Evolutionary conservation across 2,329 filamentous ascomycete genomes (phyloP).

Genomic region (Cryphonectria nitschkei): DNA sequence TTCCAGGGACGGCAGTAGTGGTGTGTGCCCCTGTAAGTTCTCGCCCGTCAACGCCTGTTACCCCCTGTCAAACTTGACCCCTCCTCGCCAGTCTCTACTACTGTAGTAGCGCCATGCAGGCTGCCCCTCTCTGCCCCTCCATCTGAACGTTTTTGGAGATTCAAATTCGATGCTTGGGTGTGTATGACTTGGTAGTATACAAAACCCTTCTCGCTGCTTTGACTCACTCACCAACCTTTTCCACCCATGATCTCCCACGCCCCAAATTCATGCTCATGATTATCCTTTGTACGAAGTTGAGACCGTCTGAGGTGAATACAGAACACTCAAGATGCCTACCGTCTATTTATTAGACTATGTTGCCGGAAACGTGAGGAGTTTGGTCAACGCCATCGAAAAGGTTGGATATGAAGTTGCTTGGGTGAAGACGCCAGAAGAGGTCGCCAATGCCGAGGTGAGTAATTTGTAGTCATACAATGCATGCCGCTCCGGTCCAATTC

Average conservation of each 20-base stretch:
- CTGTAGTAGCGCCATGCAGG: background rate
- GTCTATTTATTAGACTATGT: slow-evolving; percentile 87
- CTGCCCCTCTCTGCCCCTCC: slow-evolving; percentile 20
- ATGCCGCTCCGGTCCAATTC: too few species aligned
- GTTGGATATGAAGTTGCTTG: slow-evolving; percentile 91
- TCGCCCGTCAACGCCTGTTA: slow-evolving; percentile 30
- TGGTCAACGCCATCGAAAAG: slow-evolving; percentile 97
- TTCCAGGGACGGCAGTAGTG: background rate
- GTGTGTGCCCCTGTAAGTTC: slow-evolving; percentile 26
- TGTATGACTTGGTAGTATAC: background rate
- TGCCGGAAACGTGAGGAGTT: slow-evolving; percentile 91
- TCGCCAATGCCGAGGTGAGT: slow-evolving; percentile 80
- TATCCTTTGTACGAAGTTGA: background rate
- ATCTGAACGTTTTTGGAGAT: slow-evolving; percentile 20
- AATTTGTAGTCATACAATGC: background rate
- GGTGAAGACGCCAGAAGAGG: slow-evolving; percentile 83
- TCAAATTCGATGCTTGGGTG: slow-evolving; percentile 19
- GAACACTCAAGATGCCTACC: slow-evolving; percentile 64
- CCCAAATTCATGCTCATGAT: slow-evolving; percentile 7
- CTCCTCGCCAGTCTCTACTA: background rate
- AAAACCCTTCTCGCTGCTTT: slow-evolving; percentile 11
- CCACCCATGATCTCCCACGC: background rate
- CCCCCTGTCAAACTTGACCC: slow-evolving; percentile 19
- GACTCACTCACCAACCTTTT: slow-evolving; percentile 12
- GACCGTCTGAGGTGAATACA: background rate